These are phyloP conservation scores for Ehretia macrophylla DNA, from an alignment of 257 asterid genomes.

Conservation along the genomic window DNA sequence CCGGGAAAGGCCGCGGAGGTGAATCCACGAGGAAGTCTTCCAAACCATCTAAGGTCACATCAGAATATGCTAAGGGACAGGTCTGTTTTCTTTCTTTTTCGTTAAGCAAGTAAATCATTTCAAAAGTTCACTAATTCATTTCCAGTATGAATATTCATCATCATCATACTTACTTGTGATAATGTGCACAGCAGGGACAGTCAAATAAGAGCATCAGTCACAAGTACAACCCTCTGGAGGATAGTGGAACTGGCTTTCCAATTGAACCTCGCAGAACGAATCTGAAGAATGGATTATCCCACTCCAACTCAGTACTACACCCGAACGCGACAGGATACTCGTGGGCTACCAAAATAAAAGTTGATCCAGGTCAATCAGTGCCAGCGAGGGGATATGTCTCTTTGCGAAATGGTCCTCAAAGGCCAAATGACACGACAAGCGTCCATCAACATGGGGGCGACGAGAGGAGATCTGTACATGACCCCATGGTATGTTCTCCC, in stretches of 20 bases:
- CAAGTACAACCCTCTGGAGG: conserved; percentile 43
- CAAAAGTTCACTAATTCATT: background rate
- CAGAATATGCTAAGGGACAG: conserved; percentile 32
- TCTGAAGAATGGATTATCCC: conserved; percentile 34
- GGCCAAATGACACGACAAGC: conserved; percentile 9
- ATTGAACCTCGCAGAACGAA: conserved; percentile 54
- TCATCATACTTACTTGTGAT: background rate
- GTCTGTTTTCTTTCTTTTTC: conserved; percentile 22
- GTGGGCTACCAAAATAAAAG: conserved; percentile 37
- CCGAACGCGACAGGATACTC: conserved; percentile 48
- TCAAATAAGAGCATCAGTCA: conserved; percentile 39
- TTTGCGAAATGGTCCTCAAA: conserved; percentile 30
- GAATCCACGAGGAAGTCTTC: conserved; percentile 22
- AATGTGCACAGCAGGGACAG: conserved; percentile 21
- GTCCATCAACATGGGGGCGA: conserved; percentile 20
- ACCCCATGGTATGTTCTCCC: conserved; percentile 15
- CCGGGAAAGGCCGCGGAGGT: conserved; percentile 26
- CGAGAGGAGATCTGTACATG: conserved; percentile 14
- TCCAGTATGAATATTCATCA: background rate
- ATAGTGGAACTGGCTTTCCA: conserved; percentile 55
- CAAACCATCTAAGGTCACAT: conserved; percentile 19
- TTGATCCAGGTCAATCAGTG: conserved; percentile 32
- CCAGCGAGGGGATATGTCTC: conserved; percentile 10
- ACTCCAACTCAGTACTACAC: conserved; percentile 63
- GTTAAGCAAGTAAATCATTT: no score